Evolutionary conservation across 2,329 filamentous ascomycete genomes (phyloP), one percentile per base, ranked within the genome.

Genomic region (Diaporthe humulicola): DNA sequence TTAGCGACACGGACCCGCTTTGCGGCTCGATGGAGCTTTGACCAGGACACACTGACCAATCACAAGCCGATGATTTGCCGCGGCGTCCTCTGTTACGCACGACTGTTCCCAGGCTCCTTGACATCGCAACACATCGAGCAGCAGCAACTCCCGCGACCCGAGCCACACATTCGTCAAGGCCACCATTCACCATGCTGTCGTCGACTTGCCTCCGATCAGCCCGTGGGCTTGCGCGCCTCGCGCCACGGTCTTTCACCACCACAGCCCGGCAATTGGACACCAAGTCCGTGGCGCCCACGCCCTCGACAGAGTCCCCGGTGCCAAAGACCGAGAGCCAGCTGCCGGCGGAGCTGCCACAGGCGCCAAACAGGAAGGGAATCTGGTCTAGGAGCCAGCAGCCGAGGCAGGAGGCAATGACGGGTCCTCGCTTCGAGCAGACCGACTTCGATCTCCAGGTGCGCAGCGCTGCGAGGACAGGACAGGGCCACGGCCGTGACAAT

Each of bases 401-500:
- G 52, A 90, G 96, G 80, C 90, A 91, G 71, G 86, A 92, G 84
- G 97, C 95, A 71, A 99, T 99, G 96, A 92, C 92, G 56, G 97
- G 97, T 56, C 97, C 97, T 78, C 90, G 96, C 79, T 99, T 99
- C 82, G 97, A 99, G 89, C 96, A 98, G 91, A 98, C 95, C 45
- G 95, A 98, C 81, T 96, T 98, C 86, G 91, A 93, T 80, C 87
- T 93, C 79, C 97, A 99, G 94, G 96, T 98, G 88, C 79, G 91
- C 82, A 22, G n/a, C 25, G 61, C 58, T 36, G 22, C 57, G 40
- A 64, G 25, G n/a, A 30, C 9, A 25, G 30, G 5, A 40, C 7
- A 8, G 12, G n/a, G 19, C 30, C 36, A 22, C 28, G 25, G 8
- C 17, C 25, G 19, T 36, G 30, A n/a, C 48, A 25, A 28, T 30